Evolutionary conservation across 768 basidiomycete species (phyloP).

Genomic region (Lentinus tigrinus): DNA sequence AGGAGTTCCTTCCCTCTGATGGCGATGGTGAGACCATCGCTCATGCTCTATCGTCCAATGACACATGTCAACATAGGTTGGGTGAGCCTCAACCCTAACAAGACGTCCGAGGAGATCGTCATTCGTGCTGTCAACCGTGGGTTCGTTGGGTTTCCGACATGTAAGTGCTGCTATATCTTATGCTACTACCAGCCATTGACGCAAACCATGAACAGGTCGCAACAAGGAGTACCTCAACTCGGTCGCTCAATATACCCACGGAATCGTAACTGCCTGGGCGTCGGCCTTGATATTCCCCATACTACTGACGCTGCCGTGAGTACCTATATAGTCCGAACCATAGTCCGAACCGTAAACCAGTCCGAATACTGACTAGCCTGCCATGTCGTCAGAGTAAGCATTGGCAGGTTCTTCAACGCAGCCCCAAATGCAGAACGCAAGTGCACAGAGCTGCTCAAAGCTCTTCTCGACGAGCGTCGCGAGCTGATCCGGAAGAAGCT

Average conservation of each 20-base stretch:
- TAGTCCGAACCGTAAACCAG: too few species aligned
- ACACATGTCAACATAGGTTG: conserved; percentile 30
- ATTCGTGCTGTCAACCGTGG: conserved; percentile 41
- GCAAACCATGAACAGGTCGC: conserved; percentile 31
- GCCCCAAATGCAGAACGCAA: background rate
- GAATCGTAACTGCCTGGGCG: conserved; percentile 22
- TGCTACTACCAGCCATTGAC: background rate
- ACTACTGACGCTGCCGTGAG: conserved; percentile 30
- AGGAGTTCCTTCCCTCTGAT: too few species aligned
- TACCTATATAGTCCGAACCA: background rate
- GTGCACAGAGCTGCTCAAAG: conserved; percentile 22
- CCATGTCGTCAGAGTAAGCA: background rate
- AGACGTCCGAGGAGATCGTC: conserved; percentile 34
- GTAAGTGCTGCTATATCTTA: conserved; percentile 23
- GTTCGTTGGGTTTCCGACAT: conserved; percentile 49
- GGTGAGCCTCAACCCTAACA: conserved; percentile 30
- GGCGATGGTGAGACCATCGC: too few species aligned
- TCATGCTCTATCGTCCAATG: background rate
- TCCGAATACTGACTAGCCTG: background rate
- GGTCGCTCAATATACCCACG: conserved; percentile 29
- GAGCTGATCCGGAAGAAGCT: conserved; percentile 17
- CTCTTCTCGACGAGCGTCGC: conserved; percentile 28
- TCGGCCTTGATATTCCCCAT: conserved; percentile 32
- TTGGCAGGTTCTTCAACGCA: conserved; percentile 13
- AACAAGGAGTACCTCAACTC: conserved; percentile 35